Evolutionary conservation across 106 monocot species (phyloP).

Genomic region (Narthecium ossifragum): DNA sequence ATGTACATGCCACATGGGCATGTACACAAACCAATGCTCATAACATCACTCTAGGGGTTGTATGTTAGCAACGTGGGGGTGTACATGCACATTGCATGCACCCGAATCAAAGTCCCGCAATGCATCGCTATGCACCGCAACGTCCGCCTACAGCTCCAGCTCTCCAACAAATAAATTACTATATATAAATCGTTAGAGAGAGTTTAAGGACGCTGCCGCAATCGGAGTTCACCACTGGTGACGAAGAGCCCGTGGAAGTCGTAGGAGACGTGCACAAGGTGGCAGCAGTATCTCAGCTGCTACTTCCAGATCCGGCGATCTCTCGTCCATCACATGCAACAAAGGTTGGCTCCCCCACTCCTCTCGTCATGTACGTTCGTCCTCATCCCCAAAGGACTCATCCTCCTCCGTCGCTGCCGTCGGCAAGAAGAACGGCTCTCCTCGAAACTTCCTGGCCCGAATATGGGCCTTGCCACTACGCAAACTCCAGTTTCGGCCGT

Average conservation of each 20-base stretch:
- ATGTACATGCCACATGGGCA: too few relatives aligned
- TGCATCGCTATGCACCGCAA: too few relatives aligned
- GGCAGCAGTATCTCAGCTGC: slow-evolving; percentile 70
- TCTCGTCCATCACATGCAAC: slow-evolving; percentile 81
- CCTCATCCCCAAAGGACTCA: slow-evolving; percentile 41
- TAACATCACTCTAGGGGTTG: too few relatives aligned
- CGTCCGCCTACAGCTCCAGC: too few relatives aligned
- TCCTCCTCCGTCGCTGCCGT: background rate
- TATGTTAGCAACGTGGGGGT: too few relatives aligned
- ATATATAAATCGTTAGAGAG: background rate
- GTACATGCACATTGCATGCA: too few relatives aligned
- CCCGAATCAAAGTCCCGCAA: too few relatives aligned
- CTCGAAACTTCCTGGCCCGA: slow-evolving; percentile 16
- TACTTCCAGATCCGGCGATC: slow-evolving; percentile 51
- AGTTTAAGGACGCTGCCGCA: slow-evolving; percentile 14
- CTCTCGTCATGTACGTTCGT: slow-evolving; percentile 73
- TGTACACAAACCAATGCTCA: too few relatives aligned
- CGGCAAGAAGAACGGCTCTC: slow-evolving; percentile 34
- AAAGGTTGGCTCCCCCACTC: slow-evolving; percentile 43
- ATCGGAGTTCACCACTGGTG: slow-evolving; percentile 25
- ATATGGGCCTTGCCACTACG: slow-evolving; percentile 14
- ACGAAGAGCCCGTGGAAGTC: slow-evolving; percentile 81
- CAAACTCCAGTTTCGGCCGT: slow-evolving; percentile 1
- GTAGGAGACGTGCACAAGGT: slow-evolving; percentile 53
- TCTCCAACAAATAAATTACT: too few relatives aligned